A percentile compares a stretch with the other conserved stretches of the same genome.
Evolutionary conservation across 2,329 filamentous ascomycete species (phyloP).

Genomic region (Ascochyta viciae-villosae): DNA sequence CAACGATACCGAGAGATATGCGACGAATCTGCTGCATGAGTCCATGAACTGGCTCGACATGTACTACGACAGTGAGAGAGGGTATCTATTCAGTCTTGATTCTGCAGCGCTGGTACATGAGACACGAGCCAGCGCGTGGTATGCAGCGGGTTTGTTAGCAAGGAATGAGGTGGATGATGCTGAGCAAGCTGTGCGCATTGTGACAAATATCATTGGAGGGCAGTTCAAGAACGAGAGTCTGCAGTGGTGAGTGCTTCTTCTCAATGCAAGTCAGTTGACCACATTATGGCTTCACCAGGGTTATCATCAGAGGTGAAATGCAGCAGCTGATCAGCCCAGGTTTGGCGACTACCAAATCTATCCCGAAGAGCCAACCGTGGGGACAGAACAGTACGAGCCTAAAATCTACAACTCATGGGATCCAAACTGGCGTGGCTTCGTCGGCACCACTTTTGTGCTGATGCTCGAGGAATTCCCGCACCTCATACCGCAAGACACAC

Average conservation of each 20-base stretch:
- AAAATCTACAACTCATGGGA: constrained; percentile 66
- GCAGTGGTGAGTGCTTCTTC: constrained; percentile 59
- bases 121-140: constrained; percentile 65
- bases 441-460: constrained; percentile 66
- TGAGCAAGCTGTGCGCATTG: constrained; percentile 60
- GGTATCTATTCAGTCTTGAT: constrained; percentile 62
- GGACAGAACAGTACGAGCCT: constrained; percentile 58
- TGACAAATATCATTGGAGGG: constrained; percentile 60
- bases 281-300: neutral
- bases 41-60: constrained; percentile 64
- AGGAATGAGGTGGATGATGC: constrained; percentile 61
- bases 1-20: constrained; percentile 27
- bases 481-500: constrained; percentile 52
- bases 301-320: neutral
- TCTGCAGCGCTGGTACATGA: constrained; percentile 61
- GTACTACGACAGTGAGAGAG: constrained; percentile 60
- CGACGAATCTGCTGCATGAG: constrained; percentile 44
- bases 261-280: neutral
- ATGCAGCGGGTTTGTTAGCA: constrained; percentile 64
- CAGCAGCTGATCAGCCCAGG: constrained; percentile 28
- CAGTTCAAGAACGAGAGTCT: constrained; percentile 61
- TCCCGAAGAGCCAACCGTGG: constrained; percentile 65
- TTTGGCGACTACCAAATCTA: constrained; percentile 62
- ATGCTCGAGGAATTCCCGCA: constrained; percentile 65
- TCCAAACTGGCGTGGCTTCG: constrained; percentile 70